These are phyloP conservation scores for Jackrogersella multiformis DNA, from an alignment of 495 filamentous ascomycete genomes.

Conservation along the genomic window DNA sequence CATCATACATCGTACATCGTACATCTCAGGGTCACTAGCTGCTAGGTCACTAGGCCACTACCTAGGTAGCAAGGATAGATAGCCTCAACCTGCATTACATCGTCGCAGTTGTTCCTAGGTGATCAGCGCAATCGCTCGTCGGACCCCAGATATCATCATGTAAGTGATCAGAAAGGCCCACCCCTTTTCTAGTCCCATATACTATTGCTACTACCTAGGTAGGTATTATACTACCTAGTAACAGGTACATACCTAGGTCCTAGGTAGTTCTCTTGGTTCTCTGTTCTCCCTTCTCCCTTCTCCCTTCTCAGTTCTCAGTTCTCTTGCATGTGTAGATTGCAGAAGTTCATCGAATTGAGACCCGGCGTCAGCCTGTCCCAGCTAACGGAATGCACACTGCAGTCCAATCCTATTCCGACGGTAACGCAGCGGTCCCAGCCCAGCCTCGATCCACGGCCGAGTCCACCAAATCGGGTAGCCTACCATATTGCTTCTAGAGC, in stretches of 20 bases:
- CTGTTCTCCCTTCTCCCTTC: too few species aligned
- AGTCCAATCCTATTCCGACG: constrained; percentile 27
- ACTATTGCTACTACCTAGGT: too few species aligned
- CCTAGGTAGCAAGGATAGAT: constrained; percentile 27
- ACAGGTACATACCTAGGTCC: not conserved
- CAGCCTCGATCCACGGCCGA: constrained; percentile 34
- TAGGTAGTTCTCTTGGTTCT: too few species aligned
- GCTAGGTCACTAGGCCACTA: too few species aligned
- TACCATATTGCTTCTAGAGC: constrained; percentile 23
- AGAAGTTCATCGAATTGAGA: constrained; percentile 25
- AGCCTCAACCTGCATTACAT: constrained; percentile 38
- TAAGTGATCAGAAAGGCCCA: constrained; percentile 37
- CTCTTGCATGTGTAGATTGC: constrained; percentile 16
- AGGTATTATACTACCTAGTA: too few species aligned
- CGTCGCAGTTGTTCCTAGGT: constrained; percentile 38
- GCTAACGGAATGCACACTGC: constrained; percentile 16
- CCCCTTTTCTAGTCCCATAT: constrained; percentile 5
- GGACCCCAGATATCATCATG: constrained; percentile 33
- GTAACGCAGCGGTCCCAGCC: constrained; percentile 24
- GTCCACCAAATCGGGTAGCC: constrained; percentile 18
- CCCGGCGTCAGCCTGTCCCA: too few species aligned
- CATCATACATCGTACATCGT: constrained; percentile 8
- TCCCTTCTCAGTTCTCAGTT: too few species aligned
- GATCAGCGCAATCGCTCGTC: constrained; percentile 29
- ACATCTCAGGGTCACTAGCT: constrained; percentile 2